Evolutionary conservation across 768 basidiomycete genomes (phyloP).

Genomic region (Leccinum arenicola): DNA sequence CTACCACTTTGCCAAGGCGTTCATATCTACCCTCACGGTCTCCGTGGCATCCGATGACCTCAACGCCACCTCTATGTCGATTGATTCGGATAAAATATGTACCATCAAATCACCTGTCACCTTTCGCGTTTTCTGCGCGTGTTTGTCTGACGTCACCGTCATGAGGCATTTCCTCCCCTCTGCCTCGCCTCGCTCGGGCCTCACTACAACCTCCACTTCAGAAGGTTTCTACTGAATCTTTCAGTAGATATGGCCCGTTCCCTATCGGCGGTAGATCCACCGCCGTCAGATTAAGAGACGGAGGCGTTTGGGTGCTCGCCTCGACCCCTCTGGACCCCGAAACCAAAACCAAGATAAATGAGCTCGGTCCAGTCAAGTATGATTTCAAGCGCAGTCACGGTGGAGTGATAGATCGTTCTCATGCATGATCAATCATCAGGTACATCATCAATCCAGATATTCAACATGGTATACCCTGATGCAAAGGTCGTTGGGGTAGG

Average conservation of each 20-base stretch:
- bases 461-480: constrained; percentile 64
- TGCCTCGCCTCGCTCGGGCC: constrained; percentile 10
- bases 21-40: constrained; percentile 70
- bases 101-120: neutral
- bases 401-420: neutral
- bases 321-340: constrained; percentile 68
- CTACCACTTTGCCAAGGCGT: constrained; percentile 79
- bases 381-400: neutral
- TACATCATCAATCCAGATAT: constrained; percentile 61
- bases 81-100: constrained; percentile 1
- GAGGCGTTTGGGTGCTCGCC: constrained; percentile 80
- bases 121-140: constrained; percentile 14
- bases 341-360: constrained; percentile 59
- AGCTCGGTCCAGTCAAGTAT: constrained; percentile 69
- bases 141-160: constrained; percentile 21
- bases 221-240: constrained; percentile 6
- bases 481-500: constrained; percentile 74
- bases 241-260: constrained; percentile 52
- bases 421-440: constrained; percentile 28
- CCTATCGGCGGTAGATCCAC: constrained; percentile 85
- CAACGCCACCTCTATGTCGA: constrained; percentile 36
- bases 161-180: constrained; percentile 4
- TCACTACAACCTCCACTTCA: constrained; percentile 18
- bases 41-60: constrained; percentile 56
- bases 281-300: constrained; percentile 51